Percentiles rank a stretch among this genome's conserved stretches.
These are phyloP conservation scores for Fusarium humuli DNA, from an alignment of 2,329 filamentous ascomycete species.

Conservation along the genomic window DNA sequence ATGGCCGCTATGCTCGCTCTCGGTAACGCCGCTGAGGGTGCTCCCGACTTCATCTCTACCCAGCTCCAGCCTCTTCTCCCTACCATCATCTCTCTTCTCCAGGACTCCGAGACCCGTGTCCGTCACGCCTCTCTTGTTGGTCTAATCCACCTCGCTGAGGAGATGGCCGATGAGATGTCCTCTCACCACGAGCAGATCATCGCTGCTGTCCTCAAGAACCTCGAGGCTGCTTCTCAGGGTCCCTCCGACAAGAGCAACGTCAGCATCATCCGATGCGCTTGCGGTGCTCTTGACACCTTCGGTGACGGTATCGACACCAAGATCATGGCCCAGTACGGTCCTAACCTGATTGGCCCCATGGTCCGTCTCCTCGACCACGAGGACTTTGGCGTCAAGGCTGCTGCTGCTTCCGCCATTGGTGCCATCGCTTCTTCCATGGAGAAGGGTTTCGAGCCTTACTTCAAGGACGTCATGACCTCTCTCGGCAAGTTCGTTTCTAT, in stretches of 20 bases:
- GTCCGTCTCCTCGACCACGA: constrained; percentile 85
- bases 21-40: constrained; percentile 94
- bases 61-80: constrained; percentile 90
- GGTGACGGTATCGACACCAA: constrained; percentile 84
- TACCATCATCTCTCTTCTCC: constrained; percentile 82
- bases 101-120: constrained; percentile 86
- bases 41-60: constrained; percentile 95
- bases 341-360: constrained; percentile 85
- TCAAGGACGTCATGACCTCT: constrained; percentile 89
- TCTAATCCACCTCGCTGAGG: constrained; percentile 90
- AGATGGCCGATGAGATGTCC: constrained; percentile 89
- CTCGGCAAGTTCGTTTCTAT: constrained; percentile 85
- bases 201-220: constrained; percentile 85
- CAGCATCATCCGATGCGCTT: constrained; percentile 88
- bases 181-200: constrained; percentile 88
- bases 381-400: constrained; percentile 89
- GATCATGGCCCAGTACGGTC: constrained; percentile 84
- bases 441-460: constrained; percentile 88
- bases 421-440: constrained; percentile 90
- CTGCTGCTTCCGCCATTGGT: constrained; percentile 88
- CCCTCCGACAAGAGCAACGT: constrained; percentile 79
- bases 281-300: constrained; percentile 90
- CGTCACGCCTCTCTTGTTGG: constrained; percentile 88
- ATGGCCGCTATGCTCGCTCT: constrained; percentile 92
- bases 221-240: constrained; percentile 80